A percentile compares a stretch with the other conserved stretches of the same genome.
Conservation (phyloP, 345 rosid genomes). For the Camelina hispida region DNA sequence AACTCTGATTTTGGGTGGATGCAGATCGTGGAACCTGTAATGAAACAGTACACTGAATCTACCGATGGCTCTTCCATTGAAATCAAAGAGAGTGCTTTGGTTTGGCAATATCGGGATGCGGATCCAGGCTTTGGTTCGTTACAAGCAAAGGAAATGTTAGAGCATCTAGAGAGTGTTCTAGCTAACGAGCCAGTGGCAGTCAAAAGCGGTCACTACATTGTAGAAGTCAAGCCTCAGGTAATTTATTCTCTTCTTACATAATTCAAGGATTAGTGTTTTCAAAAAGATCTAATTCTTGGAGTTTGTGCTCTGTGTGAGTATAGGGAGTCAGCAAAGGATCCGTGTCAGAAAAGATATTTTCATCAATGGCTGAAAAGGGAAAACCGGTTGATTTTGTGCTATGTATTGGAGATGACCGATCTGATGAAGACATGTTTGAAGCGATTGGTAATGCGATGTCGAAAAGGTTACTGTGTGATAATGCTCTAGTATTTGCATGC, state of each 20-base stretch:
- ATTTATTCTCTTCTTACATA: constrained; percentile 3
- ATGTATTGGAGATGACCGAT: constrained; percentile 50
- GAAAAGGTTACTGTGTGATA: constrained; percentile 34
- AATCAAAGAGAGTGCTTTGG: constrained; percentile 49
- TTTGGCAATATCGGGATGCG: constrained; percentile 52
- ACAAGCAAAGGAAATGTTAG: constrained; percentile 52
- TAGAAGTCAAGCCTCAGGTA: constrained; percentile 52
- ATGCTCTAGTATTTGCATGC: constrained; percentile 65
- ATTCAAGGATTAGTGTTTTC: neutral
- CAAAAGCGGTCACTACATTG: constrained; percentile 50
- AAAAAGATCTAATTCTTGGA: neutral
- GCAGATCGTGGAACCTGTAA: constrained; percentile 51
- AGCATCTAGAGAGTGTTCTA: constrained; percentile 48
- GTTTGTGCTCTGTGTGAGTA: constrained; percentile 3
- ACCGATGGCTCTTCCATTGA: constrained; percentile 50
- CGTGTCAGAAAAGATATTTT: constrained; percentile 45
- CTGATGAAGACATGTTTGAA: constrained; percentile 52
- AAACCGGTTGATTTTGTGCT: constrained; percentile 47
- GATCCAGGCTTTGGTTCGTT: constrained; percentile 51
- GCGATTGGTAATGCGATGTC: constrained; percentile 51
- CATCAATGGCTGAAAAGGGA: constrained; percentile 46
- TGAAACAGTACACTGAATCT: constrained; percentile 50
- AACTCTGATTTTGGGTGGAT: constrained; percentile 50
- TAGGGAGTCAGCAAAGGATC: constrained; percentile 54
- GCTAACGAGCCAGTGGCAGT: constrained; percentile 53